Percentiles rank a stretch among this genome's conserved stretches.
These are phyloP conservation scores for Geotrichum cucujoidarum DNA, from an alignment of 1,139 yeast genomes.

Conservation along the genomic window DNA sequence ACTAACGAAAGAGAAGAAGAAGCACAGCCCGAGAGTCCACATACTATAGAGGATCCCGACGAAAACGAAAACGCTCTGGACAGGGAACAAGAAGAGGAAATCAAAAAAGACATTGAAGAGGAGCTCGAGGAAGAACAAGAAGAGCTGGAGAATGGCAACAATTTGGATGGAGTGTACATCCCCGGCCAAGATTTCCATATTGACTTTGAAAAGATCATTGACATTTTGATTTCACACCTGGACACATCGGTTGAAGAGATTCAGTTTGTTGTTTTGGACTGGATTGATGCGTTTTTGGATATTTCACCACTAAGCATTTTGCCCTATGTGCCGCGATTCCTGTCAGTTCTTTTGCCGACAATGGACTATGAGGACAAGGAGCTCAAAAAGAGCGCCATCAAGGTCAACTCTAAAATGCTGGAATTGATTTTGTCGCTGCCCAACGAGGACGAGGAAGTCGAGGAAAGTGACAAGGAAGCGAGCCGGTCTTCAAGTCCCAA, in stretches of 20 bases:
- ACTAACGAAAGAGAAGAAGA: neutral
- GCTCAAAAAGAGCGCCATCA: conserved; percentile 49
- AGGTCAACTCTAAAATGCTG: conserved; percentile 48
- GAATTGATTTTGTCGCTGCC: conserved; percentile 41
- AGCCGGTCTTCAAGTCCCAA: conserved; percentile 1
- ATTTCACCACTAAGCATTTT: conserved; percentile 75
- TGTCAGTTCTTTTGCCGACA: conserved; percentile 53
- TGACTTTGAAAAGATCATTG: conserved; percentile 75
- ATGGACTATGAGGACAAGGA: conserved; percentile 51
- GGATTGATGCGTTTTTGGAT: conserved; percentile 73
- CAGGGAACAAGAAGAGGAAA: neutral
- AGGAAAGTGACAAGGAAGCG: neutral
- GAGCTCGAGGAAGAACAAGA: neutral
- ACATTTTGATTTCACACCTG: conserved; percentile 71
- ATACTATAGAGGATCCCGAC: neutral
- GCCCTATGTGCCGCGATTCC: conserved; percentile 56
- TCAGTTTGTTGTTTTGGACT: conserved; percentile 70
- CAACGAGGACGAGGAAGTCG: conserved; percentile 18
- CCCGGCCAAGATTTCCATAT: conserved; percentile 85
- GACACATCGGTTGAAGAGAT: conserved; percentile 72
- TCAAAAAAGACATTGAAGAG: neutral
- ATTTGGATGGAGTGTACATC: conserved; percentile 58
- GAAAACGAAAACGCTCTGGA: neutral
- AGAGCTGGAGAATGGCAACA: conserved; percentile 26
- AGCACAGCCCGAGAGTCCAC: neutral